Evolutionary conservation across 169 alveolate genomes (phyloP), one percentile per base, ranked within the genome.

Genomic region (Plasmodium adleri): DNA sequence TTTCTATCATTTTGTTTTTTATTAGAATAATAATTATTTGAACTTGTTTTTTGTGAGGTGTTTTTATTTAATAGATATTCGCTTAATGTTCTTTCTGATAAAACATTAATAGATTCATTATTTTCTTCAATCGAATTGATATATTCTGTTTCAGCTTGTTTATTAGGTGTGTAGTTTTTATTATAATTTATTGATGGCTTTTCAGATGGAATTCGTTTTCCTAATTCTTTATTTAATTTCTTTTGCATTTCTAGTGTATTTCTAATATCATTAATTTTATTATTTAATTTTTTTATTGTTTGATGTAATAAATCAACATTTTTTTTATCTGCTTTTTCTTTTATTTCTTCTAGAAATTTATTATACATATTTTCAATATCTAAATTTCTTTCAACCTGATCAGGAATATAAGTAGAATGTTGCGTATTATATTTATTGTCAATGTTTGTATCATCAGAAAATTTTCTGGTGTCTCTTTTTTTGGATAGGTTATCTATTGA

Each of bases 291-390:
- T 78, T 78, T 78, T 22, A 78, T 64, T 15, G 89, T 78, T 78
- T 78, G 89, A 26, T 78, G 75, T 78, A 78, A 26, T 58, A 78
- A 64, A 64, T 78, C 89, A 64, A 78, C 89, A 58, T 71, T 78
- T 66, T 78, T 78, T 70, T 58, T 54, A 45, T 78, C 89, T 12
- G 89, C 89, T 71, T 78, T 78, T 9, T 78, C 89, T 39, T 49
- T 59, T 49, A 78, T 78, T 59, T 78, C 58, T 22, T 71, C 52
- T 9, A 43, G 60, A 50, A 78, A 78, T 17, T 64, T 78, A 9
- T 78, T 64, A 47, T 78, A 78, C 76, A 78, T 17, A 20, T 78
- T 78, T 78, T 78, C 89, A 9, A 58, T 43, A 45, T 78, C 54
- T 26, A 22, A 32, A 56, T 76, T 76, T 68, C 76, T 12, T 56